phyloP scores from a whole-genome alignment of 2,329 filamentous ascomycete species.

The Botrytis squamosa region DNA sequence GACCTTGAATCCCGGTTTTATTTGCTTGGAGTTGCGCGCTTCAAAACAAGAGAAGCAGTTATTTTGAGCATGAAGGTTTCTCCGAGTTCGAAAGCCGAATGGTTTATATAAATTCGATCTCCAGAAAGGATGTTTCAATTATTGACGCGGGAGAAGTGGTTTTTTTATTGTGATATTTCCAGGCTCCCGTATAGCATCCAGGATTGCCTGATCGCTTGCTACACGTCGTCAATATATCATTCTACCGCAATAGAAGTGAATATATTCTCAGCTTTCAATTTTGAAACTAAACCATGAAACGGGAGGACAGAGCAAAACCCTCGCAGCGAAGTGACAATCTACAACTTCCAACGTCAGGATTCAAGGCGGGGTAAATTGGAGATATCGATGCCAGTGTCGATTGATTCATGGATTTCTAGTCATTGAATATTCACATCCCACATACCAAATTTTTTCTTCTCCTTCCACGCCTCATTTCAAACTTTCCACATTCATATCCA shows the following conservation, averaged over 20 bases:
- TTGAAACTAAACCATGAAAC: not conserved
- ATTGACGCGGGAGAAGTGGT: not conserved
- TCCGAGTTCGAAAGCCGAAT: not conserved
- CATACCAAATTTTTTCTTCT: not conserved
- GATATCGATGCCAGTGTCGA: not conserved
- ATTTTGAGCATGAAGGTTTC: not conserved
- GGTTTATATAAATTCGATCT: not conserved
- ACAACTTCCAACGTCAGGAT: not conserved
- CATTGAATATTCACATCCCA: not conserved
- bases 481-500: not conserved
- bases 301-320: not conserved
- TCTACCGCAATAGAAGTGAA: not conserved
- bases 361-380: not conserved
- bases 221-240: not conserved
- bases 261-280: not conserved
- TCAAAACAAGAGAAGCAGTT: not conserved
- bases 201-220: not conserved
- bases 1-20: not conserved
- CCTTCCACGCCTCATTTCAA: not conserved
- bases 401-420: not conserved
- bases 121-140: not conserved
- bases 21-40: not conserved
- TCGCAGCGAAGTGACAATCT: not conserved
- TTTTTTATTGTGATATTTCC: not conserved
- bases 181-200: not conserved